Conservation (phyloP, 1,139 yeast species). For the Magnusiomyces magnusii region DNA sequence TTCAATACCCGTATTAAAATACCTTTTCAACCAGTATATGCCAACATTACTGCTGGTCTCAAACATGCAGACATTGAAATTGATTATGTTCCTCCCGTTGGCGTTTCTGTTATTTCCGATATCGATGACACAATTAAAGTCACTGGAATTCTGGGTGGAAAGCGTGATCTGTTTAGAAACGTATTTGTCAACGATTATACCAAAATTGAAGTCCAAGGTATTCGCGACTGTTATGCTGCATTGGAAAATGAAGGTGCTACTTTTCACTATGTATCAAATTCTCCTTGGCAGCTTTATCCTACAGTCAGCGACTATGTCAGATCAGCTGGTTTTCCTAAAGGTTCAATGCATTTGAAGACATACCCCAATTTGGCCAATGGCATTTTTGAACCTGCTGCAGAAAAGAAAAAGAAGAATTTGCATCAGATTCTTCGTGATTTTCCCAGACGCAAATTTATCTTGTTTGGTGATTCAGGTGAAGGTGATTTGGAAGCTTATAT, state of each 20-base stretch:
- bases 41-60: not conserved
- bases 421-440: conserved; percentile 63
- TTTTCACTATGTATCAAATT: conserved; percentile 88
- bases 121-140: conserved; percentile 89
- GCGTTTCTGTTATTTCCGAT: conserved; percentile 78
- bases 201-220: conserved; percentile 64
- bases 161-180: conserved; percentile 70
- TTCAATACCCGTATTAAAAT: conserved; percentile 32
- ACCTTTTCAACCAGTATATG: conserved; percentile 21
- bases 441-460: conserved; percentile 64
- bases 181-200: conserved; percentile 59
- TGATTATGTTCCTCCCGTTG: conserved; percentile 32
- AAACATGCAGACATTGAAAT: conserved; percentile 15
- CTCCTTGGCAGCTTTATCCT: conserved; percentile 84
- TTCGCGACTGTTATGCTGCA: conserved; percentile 59
- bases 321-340: conserved; percentile 53
- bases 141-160: conserved; percentile 87
- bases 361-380: conserved; percentile 76
- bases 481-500: conserved; percentile 88
- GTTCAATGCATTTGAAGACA: conserved; percentile 79
- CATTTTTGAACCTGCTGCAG: conserved; percentile 78
- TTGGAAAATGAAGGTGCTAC: conserved; percentile 40
- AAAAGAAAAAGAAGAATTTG: conserved; percentile 64
- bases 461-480: conserved; percentile 96
- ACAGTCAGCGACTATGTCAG: conserved; percentile 54